phyloP scores from a whole-genome alignment of 2,329 filamentous ascomycete species.

The Pseudogymnoascus sp. region DNA sequence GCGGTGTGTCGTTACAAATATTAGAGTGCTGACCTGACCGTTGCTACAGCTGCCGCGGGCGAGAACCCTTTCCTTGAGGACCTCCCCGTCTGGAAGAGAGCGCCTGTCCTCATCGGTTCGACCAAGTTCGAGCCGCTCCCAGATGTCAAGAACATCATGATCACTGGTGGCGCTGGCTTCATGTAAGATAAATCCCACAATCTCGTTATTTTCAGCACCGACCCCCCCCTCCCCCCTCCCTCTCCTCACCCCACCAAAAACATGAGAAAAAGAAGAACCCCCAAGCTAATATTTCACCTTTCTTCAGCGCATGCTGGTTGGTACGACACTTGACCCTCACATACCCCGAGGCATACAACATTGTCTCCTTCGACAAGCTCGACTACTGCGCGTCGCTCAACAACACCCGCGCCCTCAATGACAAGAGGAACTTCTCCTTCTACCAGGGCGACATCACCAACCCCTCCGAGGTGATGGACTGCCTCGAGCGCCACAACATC shows the following conservation, averaged over 20 bases:
- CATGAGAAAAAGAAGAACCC: background rate
- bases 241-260: background rate
- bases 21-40: background rate
- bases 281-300: background rate
- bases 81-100: constrained; percentile 61
- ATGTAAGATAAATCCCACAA: constrained; percentile 45
- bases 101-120: constrained; percentile 60
- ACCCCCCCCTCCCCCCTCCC: background rate
- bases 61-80: constrained; percentile 43
- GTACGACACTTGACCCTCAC: constrained; percentile 69
- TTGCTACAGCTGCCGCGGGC: background rate
- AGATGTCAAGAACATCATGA: constrained; percentile 71
- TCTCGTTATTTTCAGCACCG: background rate
- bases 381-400: constrained; percentile 76
- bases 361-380: constrained; percentile 77
- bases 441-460: constrained; percentile 73
- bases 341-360: constrained; percentile 66
- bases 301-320: constrained; percentile 66
- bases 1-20: background rate
- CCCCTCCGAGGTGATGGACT: constrained; percentile 59
- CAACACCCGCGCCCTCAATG: constrained; percentile 64
- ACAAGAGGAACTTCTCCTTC: constrained; percentile 66
- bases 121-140: constrained; percentile 61
- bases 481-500: constrained; percentile 62
- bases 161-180: constrained; percentile 78